Conservation (phyloP, 306 rosid genomes). For the Citrullus mucosospermus region DNA sequence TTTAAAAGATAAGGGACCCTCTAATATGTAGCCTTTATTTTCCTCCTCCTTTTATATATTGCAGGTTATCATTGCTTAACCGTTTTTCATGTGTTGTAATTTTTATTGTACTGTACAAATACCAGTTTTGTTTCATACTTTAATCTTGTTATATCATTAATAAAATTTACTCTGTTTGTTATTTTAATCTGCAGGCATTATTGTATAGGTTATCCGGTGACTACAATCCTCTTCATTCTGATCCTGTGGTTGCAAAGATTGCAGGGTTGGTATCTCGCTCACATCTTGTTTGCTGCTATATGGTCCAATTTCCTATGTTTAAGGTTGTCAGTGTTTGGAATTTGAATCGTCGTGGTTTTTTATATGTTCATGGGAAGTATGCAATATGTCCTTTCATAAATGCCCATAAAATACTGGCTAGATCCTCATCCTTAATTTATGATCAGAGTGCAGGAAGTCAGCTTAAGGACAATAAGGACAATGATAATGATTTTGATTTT, state of each 20-base stretch:
- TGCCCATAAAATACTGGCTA: background rate
- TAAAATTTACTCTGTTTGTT: background rate
- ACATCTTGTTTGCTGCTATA: background rate
- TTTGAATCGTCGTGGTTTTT: background rate
- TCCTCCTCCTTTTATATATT: background rate
- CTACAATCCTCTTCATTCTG: slow-evolving; percentile 90
- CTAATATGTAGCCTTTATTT: background rate
- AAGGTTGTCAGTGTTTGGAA: background rate
- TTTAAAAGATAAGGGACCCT: background rate
- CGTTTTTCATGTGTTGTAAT: background rate
- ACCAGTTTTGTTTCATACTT: background rate
- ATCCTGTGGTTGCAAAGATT: slow-evolving; percentile 63
- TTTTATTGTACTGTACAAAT: background rate
- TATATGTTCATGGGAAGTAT: background rate
- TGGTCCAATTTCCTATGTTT: background rate
- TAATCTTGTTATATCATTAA: background rate
- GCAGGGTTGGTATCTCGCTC: slow-evolving; percentile 66
- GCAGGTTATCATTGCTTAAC: background rate
- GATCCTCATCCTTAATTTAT: background rate
- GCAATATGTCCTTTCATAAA: background rate
- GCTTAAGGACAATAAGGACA: background rate
- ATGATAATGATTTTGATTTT: background rate
- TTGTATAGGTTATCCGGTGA: slow-evolving; percentile 83
- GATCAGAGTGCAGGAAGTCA: background rate
- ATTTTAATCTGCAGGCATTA: slow-evolving; percentile 62